phyloP scores from a whole-genome alignment of 2,329 filamentous ascomycete species.

The Fonsecaea pugnacius region DNA sequence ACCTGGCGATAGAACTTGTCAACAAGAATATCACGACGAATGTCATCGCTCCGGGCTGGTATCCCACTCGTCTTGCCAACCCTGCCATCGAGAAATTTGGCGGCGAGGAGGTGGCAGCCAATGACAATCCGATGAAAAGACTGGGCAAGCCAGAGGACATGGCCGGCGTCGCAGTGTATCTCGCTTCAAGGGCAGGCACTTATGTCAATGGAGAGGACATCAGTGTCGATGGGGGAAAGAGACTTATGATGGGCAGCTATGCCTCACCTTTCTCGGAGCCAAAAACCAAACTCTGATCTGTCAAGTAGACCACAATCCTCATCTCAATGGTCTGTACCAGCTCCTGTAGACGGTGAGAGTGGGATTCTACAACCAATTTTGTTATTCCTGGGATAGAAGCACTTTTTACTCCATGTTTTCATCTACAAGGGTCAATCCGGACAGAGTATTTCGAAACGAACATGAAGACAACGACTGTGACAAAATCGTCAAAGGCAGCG shows the following conservation, averaged over 20 bases:
- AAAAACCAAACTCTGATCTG: background rate
- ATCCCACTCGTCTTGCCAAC: slow-evolving; percentile 12
- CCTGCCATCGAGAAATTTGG: slow-evolving; percentile 12
- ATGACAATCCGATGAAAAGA: slow-evolving; percentile 66
- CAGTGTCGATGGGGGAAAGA: slow-evolving; percentile 62
- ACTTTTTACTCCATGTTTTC: too few relatives aligned
- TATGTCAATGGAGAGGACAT: slow-evolving; percentile 70
- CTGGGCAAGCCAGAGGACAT: slow-evolving; percentile 72
- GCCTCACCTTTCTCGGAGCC: background rate
- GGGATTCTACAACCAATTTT: too few relatives aligned
- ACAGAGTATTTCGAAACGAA: too few relatives aligned
- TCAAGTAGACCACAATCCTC: too few relatives aligned
- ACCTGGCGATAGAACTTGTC: slow-evolving; percentile 46
- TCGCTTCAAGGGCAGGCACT: slow-evolving; percentile 68
- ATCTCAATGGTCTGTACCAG: too few relatives aligned
- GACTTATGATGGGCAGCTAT: slow-evolving; percentile 1
- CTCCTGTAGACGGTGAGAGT: too few relatives aligned
- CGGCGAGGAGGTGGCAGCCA: slow-evolving; percentile 25
- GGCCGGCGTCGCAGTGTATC: slow-evolving; percentile 71
- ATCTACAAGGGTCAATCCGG: too few relatives aligned
- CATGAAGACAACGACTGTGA: too few relatives aligned
- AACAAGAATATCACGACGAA: slow-evolving; percentile 46
- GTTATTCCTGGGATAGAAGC: too few relatives aligned
- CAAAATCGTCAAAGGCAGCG: too few relatives aligned
- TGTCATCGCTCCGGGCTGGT: slow-evolving; percentile 46